These are phyloP conservation scores for Piper betle DNA, from an alignment of 164 flowering plant genomes.

Conservation along the genomic window DNA sequence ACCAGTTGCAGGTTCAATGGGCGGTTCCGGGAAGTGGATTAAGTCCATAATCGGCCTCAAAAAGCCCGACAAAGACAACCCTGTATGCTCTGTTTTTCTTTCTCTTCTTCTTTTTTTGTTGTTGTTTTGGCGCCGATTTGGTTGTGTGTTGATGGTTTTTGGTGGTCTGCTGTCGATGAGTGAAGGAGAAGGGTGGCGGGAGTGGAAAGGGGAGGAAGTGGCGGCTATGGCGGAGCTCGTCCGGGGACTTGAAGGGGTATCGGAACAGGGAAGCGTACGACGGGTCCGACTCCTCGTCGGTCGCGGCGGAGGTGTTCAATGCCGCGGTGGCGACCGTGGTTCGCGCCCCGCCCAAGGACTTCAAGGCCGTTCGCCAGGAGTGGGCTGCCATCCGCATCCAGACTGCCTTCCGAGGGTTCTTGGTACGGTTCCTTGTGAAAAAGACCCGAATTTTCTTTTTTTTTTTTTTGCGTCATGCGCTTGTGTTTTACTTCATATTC, in stretches of 20 bases:
- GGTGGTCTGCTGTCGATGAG: background rate
- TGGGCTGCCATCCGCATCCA: slow-evolving; percentile 97
- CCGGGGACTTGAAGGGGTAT: slow-evolving; percentile 20
- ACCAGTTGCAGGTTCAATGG: slow-evolving; percentile 27
- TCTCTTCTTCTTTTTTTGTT: background rate
- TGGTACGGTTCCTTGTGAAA: slow-evolving; percentile 30
- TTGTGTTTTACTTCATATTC: too few species aligned
- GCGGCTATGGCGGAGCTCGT: slow-evolving; percentile 59
- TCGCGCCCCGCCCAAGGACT: slow-evolving; percentile 66
- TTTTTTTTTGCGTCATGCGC: too few species aligned
- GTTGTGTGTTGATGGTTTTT: background rate
- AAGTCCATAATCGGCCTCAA: slow-evolving; percentile 49
- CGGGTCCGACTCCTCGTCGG: slow-evolving; percentile 31
- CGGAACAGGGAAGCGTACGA: slow-evolving; percentile 27
- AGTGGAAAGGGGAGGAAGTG: slow-evolving; percentile 46
- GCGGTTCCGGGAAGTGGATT: slow-evolving; percentile 80
- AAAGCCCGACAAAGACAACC: slow-evolving; percentile 31
- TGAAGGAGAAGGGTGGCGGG: slow-evolving; percentile 25
- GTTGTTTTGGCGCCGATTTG: background rate
- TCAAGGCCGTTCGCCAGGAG: slow-evolving; percentile 58
- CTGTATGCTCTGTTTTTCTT: slow-evolving; percentile 22
- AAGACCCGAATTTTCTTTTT: too few species aligned
- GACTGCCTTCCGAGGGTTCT: slow-evolving; percentile 68
- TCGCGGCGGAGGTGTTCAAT: slow-evolving; percentile 22
- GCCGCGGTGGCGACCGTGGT: slow-evolving; percentile 71